Conservation (phyloP, 2,329 filamentous ascomycete genomes). For the Paracoccidioides lutzii region DNA sequence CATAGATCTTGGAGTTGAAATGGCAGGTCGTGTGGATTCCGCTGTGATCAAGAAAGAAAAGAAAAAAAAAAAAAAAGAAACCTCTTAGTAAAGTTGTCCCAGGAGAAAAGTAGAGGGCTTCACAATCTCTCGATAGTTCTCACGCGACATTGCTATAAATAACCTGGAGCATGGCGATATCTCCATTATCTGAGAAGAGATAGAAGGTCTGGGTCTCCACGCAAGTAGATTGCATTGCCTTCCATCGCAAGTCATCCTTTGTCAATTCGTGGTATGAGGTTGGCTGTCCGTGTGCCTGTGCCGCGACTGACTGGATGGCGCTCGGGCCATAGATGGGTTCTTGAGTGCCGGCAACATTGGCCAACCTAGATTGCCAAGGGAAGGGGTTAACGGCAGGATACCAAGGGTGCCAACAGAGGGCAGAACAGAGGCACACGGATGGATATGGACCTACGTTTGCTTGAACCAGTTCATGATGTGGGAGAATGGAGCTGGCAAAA, state of each 20-base stretch:
- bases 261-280: slow-evolving; percentile 69
- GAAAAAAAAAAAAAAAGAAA: neutral
- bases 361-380: slow-evolving; percentile 33
- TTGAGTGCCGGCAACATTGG: slow-evolving; percentile 82
- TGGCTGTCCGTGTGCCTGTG: slow-evolving; percentile 71
- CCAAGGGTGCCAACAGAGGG: slow-evolving; percentile 4
- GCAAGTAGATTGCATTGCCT: slow-evolving; percentile 63
- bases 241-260: slow-evolving; percentile 72
- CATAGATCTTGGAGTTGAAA: slow-evolving; percentile 91
- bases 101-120: neutral
- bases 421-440: neutral
- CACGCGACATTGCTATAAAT: slow-evolving; percentile 98
- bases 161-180: slow-evolving; percentile 69
- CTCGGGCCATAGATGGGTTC: slow-evolving; percentile 89
- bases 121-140: slow-evolving; percentile 20
- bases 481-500: slow-evolving; percentile 8
- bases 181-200: slow-evolving; percentile 64
- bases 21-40: slow-evolving; percentile 82
- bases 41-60: slow-evolving; percentile 34
- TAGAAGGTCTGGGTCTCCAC: slow-evolving; percentile 97
- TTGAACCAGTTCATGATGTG: slow-evolving; percentile 91
- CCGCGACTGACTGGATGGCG: slow-evolving; percentile 73
- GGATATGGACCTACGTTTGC: slow-evolving; percentile 54
- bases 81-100: slow-evolving; percentile 4
- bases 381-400: slow-evolving; percentile 7